Conservation (phyloP, 2,329 filamentous ascomycete genomes). For the Cyphellophora attinorum region DNA sequence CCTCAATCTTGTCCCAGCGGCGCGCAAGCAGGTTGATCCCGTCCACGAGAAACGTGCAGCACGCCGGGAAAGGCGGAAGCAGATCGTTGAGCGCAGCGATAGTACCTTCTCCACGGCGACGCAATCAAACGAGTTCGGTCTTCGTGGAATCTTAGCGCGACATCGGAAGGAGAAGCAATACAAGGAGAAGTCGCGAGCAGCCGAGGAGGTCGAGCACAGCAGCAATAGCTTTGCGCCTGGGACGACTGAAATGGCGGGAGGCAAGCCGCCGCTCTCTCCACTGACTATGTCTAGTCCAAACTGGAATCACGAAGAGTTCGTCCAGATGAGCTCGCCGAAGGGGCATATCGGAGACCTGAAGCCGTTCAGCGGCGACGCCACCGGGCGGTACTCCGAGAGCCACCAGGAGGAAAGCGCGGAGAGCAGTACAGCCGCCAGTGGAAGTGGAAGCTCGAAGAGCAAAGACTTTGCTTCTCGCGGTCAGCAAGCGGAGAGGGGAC, state of each 20-base stretch:
- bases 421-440: not conserved
- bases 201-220: no score
- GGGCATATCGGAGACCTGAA: slow-evolving; percentile 9
- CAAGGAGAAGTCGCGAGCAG: slow-evolving; percentile 5
- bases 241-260: no score
- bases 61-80: slow-evolving; percentile 2
- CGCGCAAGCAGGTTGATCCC: slow-evolving; percentile 43
- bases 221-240: no score
- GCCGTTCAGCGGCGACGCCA: no score
- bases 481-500: no score
- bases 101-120: slow-evolving; percentile 1
- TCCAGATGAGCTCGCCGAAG: slow-evolving; percentile 4
- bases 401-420: slow-evolving; percentile 1
- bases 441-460: no score
- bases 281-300: slow-evolving; percentile 5
- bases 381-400: slow-evolving; percentile 5
- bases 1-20: slow-evolving; percentile 38
- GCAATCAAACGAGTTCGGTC: slow-evolving; percentile 5
- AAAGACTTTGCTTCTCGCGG: no score
- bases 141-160: slow-evolving; percentile 10
- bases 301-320: not conserved
- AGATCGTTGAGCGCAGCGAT: not conserved
- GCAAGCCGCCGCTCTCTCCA: no score
- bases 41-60: slow-evolving; percentile 22
- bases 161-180: slow-evolving; percentile 7